Conservation (phyloP, 148 eudicot species). For the Fagopyrum esculentum region DNA sequence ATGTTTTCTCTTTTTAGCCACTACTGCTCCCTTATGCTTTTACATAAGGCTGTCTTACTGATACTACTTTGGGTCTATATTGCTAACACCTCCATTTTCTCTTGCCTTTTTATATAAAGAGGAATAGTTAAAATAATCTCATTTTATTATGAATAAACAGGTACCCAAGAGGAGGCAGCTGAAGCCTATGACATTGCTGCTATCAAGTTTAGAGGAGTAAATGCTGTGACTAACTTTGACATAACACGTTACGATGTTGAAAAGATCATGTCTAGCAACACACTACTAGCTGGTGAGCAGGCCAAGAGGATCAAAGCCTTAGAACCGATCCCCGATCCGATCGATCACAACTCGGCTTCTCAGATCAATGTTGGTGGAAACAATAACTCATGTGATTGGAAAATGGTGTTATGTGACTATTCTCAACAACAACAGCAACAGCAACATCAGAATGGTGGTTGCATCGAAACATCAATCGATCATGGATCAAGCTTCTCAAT, state of each 20-base stretch:
- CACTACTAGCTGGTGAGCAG: slow-evolving; percentile 64
- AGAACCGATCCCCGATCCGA: not conserved
- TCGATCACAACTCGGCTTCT: not conserved
- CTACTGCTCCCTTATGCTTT: slow-evolving; percentile 11
- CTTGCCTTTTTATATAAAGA: not conserved
- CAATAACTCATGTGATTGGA: slow-evolving; percentile 11
- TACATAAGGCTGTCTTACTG: slow-evolving; percentile 9
- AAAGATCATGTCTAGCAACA: slow-evolving; percentile 71
- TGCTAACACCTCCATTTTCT: not conserved
- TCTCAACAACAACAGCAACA: not conserved
- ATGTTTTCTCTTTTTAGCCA: slow-evolving; percentile 16
- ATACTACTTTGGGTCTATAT: slow-evolving; percentile 5
- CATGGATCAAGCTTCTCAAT: slow-evolving; percentile 10
- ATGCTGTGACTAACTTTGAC: slow-evolving; percentile 85
- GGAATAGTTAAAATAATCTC: not conserved
- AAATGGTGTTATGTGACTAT: slow-evolving; percentile 12
- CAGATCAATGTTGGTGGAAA: not conserved
- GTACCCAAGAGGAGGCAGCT: slow-evolving; percentile 97
- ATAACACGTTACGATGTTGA: slow-evolving; percentile 75
- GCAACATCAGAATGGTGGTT: not conserved
- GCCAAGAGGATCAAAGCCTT: slow-evolving; percentile 59
- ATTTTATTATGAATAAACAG: slow-evolving; percentile 22
- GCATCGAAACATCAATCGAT: not conserved
- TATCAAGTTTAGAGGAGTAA: slow-evolving; percentile 74
- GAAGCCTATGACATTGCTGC: slow-evolving; percentile 97